Percentiles rank a stretch among this genome's conserved stretches.
Conservation (phyloP, 1,284 basidiomycete genomes). For the Marasmius oreades region DNA sequence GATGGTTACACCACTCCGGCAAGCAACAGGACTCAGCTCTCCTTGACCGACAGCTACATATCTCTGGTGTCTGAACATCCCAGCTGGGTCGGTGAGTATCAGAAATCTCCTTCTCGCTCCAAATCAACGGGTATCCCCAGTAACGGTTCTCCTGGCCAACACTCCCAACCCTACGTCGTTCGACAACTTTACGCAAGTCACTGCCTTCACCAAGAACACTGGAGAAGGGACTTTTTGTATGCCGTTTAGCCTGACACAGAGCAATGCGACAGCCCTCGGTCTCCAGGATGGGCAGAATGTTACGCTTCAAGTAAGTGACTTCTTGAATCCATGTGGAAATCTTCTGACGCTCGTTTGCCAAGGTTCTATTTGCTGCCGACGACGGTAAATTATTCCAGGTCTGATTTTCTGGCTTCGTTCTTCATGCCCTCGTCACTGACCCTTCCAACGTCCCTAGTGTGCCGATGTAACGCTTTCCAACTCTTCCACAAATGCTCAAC, state of each 20-base stretch:
- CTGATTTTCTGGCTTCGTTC: conserved; percentile 12
- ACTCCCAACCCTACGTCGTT: conserved; percentile 52
- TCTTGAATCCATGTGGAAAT: neutral
- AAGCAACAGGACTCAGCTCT: conserved; percentile 57
- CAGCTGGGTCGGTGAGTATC: conserved; percentile 45
- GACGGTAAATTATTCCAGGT: conserved; percentile 71
- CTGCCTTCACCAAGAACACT: conserved; percentile 47
- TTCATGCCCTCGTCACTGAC: neutral
- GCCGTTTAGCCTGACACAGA: conserved; percentile 49
- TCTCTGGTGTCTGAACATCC: conserved; percentile 58
- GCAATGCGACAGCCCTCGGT: conserved; percentile 41
- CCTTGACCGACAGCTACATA: conserved; percentile 53
- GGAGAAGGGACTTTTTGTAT: conserved; percentile 61
- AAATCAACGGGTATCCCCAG: conserved; percentile 26
- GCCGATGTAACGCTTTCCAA: conserved; percentile 66
- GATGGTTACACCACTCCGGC: conserved; percentile 48
- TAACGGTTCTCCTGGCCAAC: conserved; percentile 55
- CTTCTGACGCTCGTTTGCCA: neutral
- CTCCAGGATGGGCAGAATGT: conserved; percentile 54
- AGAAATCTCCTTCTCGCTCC: neutral
- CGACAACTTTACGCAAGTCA: conserved; percentile 53
- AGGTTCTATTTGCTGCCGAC: conserved; percentile 57
- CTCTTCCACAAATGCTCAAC: conserved; percentile 35
- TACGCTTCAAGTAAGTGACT: conserved; percentile 46
- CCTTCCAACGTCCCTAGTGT: conserved; percentile 40